Evolutionary conservation across 768 basidiomycete species (phyloP).

Genomic region (Dictyophora rubrovolvata): DNA sequence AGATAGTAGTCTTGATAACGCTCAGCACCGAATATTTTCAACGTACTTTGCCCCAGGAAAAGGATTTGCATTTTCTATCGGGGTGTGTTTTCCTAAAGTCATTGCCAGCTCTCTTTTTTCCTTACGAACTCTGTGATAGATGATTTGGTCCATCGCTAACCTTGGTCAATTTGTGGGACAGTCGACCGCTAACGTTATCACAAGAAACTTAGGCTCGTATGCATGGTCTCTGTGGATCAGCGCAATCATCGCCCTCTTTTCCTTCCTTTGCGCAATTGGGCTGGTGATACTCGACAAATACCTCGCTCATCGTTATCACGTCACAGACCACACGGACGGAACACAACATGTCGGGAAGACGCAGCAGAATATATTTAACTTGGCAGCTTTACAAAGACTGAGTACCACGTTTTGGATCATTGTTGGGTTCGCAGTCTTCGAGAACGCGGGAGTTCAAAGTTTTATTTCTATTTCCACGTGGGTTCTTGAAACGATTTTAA

Average conservation of each 20-base stretch:
- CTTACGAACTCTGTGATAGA: conserved; percentile 11
- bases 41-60: conserved; percentile 33
- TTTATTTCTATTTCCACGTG: conserved; percentile 36
- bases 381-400: conserved; percentile 23
- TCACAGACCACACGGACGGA: conserved; percentile 29
- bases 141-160: conserved; percentile 22
- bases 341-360: conserved; percentile 18
- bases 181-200: conserved; percentile 32
- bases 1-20: conserved; percentile 32
- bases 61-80: conserved; percentile 30
- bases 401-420: conserved; percentile 33
- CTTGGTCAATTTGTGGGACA: conserved; percentile 32
- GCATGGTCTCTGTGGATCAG: conserved; percentile 35
- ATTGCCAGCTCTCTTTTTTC: neutral
- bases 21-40: conserved; percentile 34
- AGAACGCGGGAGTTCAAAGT: conserved; percentile 34
- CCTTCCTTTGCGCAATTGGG: conserved; percentile 26
- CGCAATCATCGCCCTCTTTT: conserved; percentile 28
- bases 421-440: conserved; percentile 30
- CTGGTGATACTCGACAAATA: conserved; percentile 29
- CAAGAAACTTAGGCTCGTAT: conserved; percentile 27
- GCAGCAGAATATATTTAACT: conserved; percentile 21
- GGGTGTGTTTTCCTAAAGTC: conserved; percentile 11
- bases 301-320: conserved; percentile 25
- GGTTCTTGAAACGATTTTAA: conserved; percentile 8